phyloP scores from a whole-genome alignment of 345 rosid genomes.

The Alliaria petiolata region DNA sequence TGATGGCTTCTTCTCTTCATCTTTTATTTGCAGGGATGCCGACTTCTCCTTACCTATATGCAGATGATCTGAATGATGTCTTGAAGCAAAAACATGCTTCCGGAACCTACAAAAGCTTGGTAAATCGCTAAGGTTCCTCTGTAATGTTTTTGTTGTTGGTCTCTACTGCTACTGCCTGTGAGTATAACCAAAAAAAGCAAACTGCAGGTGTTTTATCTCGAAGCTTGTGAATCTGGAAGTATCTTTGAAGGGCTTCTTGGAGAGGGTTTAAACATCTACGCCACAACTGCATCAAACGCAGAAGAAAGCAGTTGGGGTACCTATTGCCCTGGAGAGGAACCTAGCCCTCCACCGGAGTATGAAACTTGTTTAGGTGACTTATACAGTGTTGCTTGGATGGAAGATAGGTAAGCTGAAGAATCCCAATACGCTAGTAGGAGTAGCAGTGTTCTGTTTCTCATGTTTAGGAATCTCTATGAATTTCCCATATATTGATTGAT shows the following conservation, averaged over 20 bases:
- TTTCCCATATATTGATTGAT: not conserved
- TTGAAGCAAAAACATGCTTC: slow-evolving; percentile 80
- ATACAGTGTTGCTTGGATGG: slow-evolving; percentile 99
- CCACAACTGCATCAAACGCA: slow-evolving; percentile 93
- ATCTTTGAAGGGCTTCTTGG: slow-evolving; percentile 98
- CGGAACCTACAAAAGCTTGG: slow-evolving; percentile 82
- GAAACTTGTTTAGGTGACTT: slow-evolving; percentile 98
- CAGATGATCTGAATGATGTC: slow-evolving; percentile 64
- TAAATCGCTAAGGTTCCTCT: slow-evolving; percentile 28
- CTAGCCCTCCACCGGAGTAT: slow-evolving; percentile 87
- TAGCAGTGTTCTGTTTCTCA: not conserved
- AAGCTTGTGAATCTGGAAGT: slow-evolving; percentile 99
- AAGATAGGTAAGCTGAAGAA: slow-evolving; percentile 65
- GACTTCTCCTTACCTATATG: slow-evolving; percentile 78
- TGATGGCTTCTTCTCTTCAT: not conserved
- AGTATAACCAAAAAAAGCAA: not conserved
- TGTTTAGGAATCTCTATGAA: not conserved
- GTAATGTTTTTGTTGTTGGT: not conserved
- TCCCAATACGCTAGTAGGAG: not conserved
- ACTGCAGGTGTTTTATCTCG: slow-evolving; percentile 91
- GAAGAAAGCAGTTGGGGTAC: slow-evolving; percentile 98
- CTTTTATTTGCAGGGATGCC: slow-evolving; percentile 76
- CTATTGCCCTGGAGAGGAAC: slow-evolving; percentile 91
- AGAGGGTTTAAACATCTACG: slow-evolving; percentile 83
- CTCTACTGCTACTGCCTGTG: not conserved